These are phyloP conservation scores for Vanderwaltozyma polyspora DNA, from an alignment of 805 yeast genomes.

Conservation along the genomic window DNA sequence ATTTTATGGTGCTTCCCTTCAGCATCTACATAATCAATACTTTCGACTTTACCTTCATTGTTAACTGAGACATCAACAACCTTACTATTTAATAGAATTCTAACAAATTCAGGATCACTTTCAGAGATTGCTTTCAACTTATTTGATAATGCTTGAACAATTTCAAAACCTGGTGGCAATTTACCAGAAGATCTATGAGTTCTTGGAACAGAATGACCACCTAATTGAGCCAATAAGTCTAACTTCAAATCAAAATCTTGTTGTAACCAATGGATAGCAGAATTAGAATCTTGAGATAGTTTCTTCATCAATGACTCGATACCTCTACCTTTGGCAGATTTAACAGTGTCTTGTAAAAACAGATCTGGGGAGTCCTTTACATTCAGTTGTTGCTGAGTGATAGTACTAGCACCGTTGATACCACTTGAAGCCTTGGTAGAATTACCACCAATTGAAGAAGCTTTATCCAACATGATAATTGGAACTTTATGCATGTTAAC, in stretches of 20 bases:
- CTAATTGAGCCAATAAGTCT: constrained; percentile 59
- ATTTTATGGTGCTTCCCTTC: constrained; percentile 20
- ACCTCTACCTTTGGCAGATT: constrained; percentile 56
- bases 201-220: constrained; percentile 73
- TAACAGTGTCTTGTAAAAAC: constrained; percentile 57
- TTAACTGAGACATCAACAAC: constrained; percentile 24
- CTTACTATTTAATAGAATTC: constrained; percentile 31
- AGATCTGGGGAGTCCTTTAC: constrained; percentile 47
- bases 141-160: constrained; percentile 36
- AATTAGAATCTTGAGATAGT: constrained; percentile 48
- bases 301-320: constrained; percentile 46
- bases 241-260: constrained; percentile 49
- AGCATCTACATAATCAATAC: constrained; percentile 32
- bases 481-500: constrained; percentile 29
- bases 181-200: constrained; percentile 65
- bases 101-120: constrained; percentile 20
- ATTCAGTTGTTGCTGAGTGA: constrained; percentile 40
- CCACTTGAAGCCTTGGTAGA: constrained; percentile 55
- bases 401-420: constrained; percentile 56
- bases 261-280: constrained; percentile 67
- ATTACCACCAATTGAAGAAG: constrained; percentile 43
- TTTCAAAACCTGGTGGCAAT: constrained; percentile 51
- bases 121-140: constrained; percentile 26
- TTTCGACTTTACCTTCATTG: constrained; percentile 26
- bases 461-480: constrained; percentile 40